phyloP scores from a whole-genome alignment of 2,329 filamentous ascomycete genomes.

The Pleoardoris graminearum region DNA sequence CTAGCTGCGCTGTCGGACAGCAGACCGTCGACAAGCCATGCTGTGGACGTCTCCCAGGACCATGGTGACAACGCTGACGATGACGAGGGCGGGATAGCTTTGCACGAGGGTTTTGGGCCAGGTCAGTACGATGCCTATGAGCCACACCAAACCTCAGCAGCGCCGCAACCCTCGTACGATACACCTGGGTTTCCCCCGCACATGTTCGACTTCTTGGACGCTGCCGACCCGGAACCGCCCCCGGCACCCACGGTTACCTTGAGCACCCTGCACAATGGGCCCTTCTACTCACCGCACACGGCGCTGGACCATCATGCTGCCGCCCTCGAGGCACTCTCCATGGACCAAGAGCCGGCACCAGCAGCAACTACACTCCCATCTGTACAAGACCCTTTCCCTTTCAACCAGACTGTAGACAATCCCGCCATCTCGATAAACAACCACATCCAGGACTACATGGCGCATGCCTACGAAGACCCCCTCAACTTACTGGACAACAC shows the following conservation, averaged over 20 bases:
- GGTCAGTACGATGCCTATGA: not conserved
- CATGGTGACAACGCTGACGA: slow-evolving; percentile 16
- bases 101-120: slow-evolving; percentile 18
- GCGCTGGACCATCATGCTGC: slow-evolving; percentile 15
- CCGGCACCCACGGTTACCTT: not conserved
- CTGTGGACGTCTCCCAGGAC: slow-evolving; percentile 16
- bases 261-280: not conserved
- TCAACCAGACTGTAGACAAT: not conserved
- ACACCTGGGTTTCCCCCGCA: not conserved
- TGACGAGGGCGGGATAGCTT: slow-evolving; percentile 33
- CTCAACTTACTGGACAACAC: slow-evolving; percentile 34
- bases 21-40: slow-evolving; percentile 33
- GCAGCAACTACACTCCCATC: not conserved
- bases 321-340: slow-evolving; percentile 17
- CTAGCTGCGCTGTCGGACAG: slow-evolving; percentile 37
- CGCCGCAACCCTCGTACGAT: not conserved
- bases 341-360: slow-evolving; percentile 11
- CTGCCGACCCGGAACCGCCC: not conserved
- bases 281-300: slow-evolving; percentile 1
- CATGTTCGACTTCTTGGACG: not conserved
- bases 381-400: slow-evolving; percentile 2
- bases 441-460: slow-evolving; percentile 26
- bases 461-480: slow-evolving; percentile 31
- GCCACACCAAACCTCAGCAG: not conserved
- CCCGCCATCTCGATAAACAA: slow-evolving; percentile 18